Conservation (phyloP, 768 basidiomycete species). For the Boletus tylopilopsis region DNA sequence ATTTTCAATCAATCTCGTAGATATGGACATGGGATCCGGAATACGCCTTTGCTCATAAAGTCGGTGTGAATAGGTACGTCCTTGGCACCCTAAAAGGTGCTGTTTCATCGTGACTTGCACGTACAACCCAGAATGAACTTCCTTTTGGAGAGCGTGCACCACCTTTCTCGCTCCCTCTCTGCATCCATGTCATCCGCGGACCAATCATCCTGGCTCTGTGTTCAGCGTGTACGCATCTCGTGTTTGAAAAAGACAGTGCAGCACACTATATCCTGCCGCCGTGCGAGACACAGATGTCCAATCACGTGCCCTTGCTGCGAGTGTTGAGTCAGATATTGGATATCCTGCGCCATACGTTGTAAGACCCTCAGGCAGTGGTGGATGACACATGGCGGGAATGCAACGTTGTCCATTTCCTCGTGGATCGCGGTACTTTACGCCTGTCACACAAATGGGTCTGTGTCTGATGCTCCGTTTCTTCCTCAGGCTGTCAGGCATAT, state of each 20-base stretch:
- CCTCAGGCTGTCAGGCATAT: conserved; percentile 12
- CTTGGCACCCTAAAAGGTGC: not conserved
- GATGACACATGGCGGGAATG: conserved; percentile 1
- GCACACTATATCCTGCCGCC: not conserved
- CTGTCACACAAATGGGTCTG: not conserved
- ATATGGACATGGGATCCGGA: conserved; percentile 1
- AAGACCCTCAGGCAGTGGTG: not conserved
- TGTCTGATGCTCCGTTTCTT: not conserved
- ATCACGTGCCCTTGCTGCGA: conserved; percentile 4
- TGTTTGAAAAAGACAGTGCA: conserved; percentile 5
- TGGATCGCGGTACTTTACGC: conserved; percentile 6
- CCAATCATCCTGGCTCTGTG: conserved; percentile 9
- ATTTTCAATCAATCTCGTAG: conserved; percentile 2
- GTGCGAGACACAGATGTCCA: conserved; percentile 3
- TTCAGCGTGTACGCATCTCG: conserved; percentile 9
- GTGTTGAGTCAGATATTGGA: not conserved
- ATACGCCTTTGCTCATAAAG: not conserved
- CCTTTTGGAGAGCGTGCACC: conserved; percentile 12
- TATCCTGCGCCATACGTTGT: conserved; percentile 1
- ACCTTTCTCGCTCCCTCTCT: conserved; percentile 5
- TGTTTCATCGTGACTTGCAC: conserved; percentile 3
- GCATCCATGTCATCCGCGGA: conserved; percentile 22
- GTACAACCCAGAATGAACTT: conserved; percentile 4
- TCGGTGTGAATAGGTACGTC: conserved; percentile 9
- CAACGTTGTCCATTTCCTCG: conserved; percentile 4